Evolutionary conservation across 2,329 filamentous ascomycete genomes (phyloP), one percentile per base, ranked within the genome.

Genomic region (Dothistroma pini): DNA sequence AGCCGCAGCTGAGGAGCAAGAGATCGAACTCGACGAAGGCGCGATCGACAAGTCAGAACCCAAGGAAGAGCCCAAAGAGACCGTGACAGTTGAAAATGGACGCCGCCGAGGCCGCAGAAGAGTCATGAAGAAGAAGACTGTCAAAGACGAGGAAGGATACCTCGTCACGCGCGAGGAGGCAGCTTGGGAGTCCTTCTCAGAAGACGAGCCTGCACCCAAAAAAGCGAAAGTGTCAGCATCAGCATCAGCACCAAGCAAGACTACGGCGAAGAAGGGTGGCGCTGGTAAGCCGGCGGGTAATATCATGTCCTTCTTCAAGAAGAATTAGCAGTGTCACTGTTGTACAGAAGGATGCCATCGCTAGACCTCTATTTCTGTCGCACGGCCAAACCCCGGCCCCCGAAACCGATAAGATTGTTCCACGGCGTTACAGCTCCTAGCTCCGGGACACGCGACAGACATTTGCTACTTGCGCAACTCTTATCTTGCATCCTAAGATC

Each of bases 261-360:
- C 79, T 1, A 90, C 91, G 67, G 69, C 61, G 6, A 79, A 76
- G 61, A 72, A 76, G 10, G 80, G 84, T 2, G 88, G 25, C 25
- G 25, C 25, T 6, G 25, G 91, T 71, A 44, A 44, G 41, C 41
- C 41, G 4, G 51, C 22, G n/a, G 91, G 92, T 2, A 96, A 82
- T 73, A 96, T 96, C 72, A 96, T 93, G 88, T 91, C 88, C 0
- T 96, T 96, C 77, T 96, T 96, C 75, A 83, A 84, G 48, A 96
- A 96, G 80, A 95, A 92, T 71, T 89, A 65, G 58, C 41, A 19
- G 41, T 19, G 41, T 19, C 14, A 8, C 16, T 41, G 57, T 21
- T n/a, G 49, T 29, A 52, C 47, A 53, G 16, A 44, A 19, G n/a
- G n/a, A 44, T 9, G 16, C 41, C 41, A 44, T 19, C n/a, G n/a